Conservation (phyloP, 2,329 filamentous ascomycete genomes). For the Exophiala viscosa region DNA sequence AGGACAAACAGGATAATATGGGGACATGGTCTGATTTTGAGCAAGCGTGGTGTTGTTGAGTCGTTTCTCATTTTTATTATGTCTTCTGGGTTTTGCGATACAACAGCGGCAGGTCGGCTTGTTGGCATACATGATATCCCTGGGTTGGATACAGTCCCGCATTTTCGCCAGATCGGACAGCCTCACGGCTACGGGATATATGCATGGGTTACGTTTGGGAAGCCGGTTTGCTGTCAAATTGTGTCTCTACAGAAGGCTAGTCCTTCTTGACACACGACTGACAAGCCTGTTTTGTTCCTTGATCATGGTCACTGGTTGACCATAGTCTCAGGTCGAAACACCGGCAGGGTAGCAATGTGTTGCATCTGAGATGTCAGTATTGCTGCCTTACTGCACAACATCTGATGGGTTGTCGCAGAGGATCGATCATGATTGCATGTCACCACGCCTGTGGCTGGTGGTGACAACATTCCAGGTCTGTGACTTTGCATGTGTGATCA, state of each 20-base stretch:
- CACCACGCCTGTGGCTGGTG: slow-evolving; percentile 31
- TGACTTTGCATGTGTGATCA: slow-evolving; percentile 28
- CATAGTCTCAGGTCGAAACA: slow-evolving; percentile 22
- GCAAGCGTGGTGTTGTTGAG: slow-evolving; percentile 50
- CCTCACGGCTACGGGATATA: slow-evolving; percentile 47
- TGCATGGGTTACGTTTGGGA: slow-evolving; percentile 32
- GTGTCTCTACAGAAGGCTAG: slow-evolving; percentile 21
- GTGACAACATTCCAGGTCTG: slow-evolving; percentile 34
- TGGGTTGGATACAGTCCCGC: slow-evolving; percentile 37
- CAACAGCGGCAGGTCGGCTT: slow-evolving; percentile 44
- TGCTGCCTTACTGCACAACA: slow-evolving; percentile 25
- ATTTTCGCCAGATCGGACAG: slow-evolving; percentile 48
- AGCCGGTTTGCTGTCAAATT: slow-evolving; percentile 25
- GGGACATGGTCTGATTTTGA: slow-evolving; percentile 42
- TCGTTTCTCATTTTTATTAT: slow-evolving; percentile 24
- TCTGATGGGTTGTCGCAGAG: slow-evolving; percentile 8
- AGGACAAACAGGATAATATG: slow-evolving; percentile 34
- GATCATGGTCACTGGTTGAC: slow-evolving; percentile 36
- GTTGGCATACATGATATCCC: slow-evolving; percentile 38
- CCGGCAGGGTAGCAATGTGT: slow-evolving; percentile 29
- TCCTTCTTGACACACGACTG: slow-evolving; percentile 7
- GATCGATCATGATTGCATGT: slow-evolving; percentile 9
- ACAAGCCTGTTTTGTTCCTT: slow-evolving; percentile 7
- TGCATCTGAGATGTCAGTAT: slow-evolving; percentile 37
- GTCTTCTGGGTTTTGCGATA: slow-evolving; percentile 24